phyloP scores from a whole-genome alignment of 768 basidiomycete species.

The Pleurotus cornucopiae region DNA sequence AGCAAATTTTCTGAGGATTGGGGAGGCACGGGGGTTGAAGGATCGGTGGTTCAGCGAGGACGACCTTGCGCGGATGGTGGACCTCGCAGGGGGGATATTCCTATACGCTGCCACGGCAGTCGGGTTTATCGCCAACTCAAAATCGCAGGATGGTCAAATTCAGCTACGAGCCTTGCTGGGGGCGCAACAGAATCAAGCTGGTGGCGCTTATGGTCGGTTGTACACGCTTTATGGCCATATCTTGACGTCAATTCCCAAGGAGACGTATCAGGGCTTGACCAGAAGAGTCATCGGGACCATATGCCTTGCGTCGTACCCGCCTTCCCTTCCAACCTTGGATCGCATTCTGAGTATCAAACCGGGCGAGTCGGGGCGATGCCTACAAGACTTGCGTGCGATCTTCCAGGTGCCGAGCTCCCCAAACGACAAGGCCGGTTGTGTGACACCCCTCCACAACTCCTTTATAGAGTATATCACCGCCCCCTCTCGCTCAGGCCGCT shows the following conservation, averaged over 20 bases:
- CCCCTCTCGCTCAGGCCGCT: background rate
- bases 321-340: background rate
- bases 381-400: slow-evolving; percentile 2
- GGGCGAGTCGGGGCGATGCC: background rate
- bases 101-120: slow-evolving; percentile 7
- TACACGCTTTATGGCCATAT: slow-evolving; percentile 13
- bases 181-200: background rate
- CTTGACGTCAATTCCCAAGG: background rate
- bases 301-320: background rate
- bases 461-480: background rate
- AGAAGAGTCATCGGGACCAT: slow-evolving; percentile 8
- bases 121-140: background rate
- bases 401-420: background rate
- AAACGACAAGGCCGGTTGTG: background rate
- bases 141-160: background rate
- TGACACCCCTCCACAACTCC: background rate
- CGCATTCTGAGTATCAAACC: background rate
- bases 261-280: background rate
- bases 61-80: background rate
- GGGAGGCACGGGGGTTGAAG: background rate
- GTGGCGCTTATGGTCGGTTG: slow-evolving; percentile 3
- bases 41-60: slow-evolving; percentile 5
- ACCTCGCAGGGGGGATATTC: slow-evolving; percentile 2
- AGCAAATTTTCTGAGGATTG: background rate
- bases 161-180: slow-evolving; percentile 3